Base-by-base conservation (phyloP, 805 yeast genomes). In the Sugiyamaella marilandica region DNA sequence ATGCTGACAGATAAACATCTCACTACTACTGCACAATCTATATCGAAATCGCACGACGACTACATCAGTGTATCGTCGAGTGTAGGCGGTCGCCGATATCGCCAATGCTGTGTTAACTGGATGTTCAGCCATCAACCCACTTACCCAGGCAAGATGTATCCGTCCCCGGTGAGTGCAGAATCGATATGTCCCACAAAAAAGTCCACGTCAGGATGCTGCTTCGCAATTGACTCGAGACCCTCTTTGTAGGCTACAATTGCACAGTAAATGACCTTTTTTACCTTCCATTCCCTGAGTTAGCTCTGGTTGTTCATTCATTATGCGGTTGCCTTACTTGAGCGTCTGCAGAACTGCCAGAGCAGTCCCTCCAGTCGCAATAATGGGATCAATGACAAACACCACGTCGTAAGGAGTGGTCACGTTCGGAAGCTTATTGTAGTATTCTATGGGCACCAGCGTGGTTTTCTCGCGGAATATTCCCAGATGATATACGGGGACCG, bases 311-410 rank as follows among this genome's bases (percentile, higher is more conserved):
- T 26, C 41, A 18, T 2, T 26, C 7, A 8, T 16, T 14, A 21
- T 5, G 7, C 11, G 39, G 2, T 10, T 14, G 37, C 26, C 56
- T n/a, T 45, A 53, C 60, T 54, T 55, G 37, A 65, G 52, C 10
- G 65, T 60, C 44, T 61, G 64, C 41, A 66, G 59, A 14, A 63
- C 70, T 5, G 70, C 70, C 21, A 47, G 36, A 13, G 66, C 65
- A 10, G 70, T 66, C 14, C 70, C 69, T n/a, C 70, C 70, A n/a
- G 70, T 66, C 2, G 70, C 70, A 51, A 66, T 59, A 11, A 66
- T 63, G 19, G 70, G 70, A 41, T 66, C 70, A 13, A 66, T 47
- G 26, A 66, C 61, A 51, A 66, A 54, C 10, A 66, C 70, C 14
- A 62, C 33, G 16, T 59, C 62, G 41, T 43, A 50, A 5, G 56